A percentile compares a stretch with the other conserved stretches of the same genome.
Conservation (phyloP, 129 eudicot species). For the Arctium minus region DNA sequence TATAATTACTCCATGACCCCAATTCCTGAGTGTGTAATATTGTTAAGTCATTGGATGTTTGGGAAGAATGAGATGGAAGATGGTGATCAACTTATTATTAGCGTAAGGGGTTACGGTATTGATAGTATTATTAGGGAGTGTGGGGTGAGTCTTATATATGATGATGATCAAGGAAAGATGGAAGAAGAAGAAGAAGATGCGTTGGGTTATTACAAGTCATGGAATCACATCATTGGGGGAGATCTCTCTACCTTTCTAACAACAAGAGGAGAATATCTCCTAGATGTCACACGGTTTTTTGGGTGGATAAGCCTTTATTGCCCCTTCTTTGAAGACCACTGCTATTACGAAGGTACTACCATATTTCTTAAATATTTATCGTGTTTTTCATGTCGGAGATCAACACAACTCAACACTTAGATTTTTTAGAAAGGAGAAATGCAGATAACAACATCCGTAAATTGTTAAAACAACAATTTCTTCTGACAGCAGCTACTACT, state of each 20-base stretch:
- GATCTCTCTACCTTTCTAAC: constrained; percentile 2
- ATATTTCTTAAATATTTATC: too few species aligned
- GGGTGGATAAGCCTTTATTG: too few species aligned
- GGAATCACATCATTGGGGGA: constrained; percentile 22
- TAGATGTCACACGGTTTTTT: background rate
- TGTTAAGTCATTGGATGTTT: constrained; percentile 25
- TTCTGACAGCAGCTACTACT: too few species aligned
- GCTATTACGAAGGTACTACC: too few species aligned
- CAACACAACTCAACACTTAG: too few species aligned
- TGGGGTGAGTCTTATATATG: constrained; percentile 3
- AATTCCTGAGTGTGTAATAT: background rate
- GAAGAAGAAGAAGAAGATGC: background rate
- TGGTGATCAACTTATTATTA: constrained; percentile 7
- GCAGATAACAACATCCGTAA: too few species aligned
- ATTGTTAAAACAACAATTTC: too few species aligned
- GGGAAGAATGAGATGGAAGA: constrained; percentile 11
- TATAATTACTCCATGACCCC: background rate
- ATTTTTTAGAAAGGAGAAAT: too few species aligned
- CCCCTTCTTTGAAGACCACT: background rate
- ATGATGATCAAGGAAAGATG: background rate
- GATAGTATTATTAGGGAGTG: background rate
- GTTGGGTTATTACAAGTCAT: constrained; percentile 16
- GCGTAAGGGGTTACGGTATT: background rate
- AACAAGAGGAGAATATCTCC: constrained; percentile 5
- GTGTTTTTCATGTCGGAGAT: too few species aligned